Percentiles rank a stretch among this genome's conserved stretches.
Evolutionary conservation across 305 asterid species (phyloP).

Genomic region (Fraxinus albicans): DNA sequence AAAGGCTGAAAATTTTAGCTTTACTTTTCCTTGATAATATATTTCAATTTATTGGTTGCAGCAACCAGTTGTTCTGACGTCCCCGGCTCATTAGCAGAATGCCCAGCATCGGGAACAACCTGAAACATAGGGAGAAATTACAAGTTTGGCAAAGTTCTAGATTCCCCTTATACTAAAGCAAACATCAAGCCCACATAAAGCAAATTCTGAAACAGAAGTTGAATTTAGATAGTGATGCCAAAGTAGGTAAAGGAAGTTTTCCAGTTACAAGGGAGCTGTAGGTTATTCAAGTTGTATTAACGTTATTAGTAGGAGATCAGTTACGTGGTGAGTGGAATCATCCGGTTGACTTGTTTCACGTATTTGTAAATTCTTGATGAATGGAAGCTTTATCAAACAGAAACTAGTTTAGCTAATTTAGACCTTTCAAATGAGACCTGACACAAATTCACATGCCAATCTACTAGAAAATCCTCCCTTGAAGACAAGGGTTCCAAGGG

Average conservation of each 20-base stretch:
- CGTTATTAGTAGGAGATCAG: not conserved
- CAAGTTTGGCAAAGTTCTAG: not conserved
- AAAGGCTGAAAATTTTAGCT: constrained; percentile 3
- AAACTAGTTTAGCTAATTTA: not conserved
- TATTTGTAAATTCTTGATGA: not conserved
- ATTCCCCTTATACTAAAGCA: not conserved
- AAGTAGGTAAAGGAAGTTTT: not conserved
- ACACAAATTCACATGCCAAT: not conserved
- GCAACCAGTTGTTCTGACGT: constrained; percentile 79
- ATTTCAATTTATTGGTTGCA: constrained; percentile 76
- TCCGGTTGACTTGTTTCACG: not conserved
- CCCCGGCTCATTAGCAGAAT: constrained; percentile 89
- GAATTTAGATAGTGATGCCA: not conserved
- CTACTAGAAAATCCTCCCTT: not conserved
- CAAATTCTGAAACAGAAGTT: not conserved
- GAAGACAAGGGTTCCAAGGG: not conserved
- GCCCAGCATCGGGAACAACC: constrained; percentile 89
- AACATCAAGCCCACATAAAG: not conserved
- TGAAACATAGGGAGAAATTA: constrained; percentile 17
- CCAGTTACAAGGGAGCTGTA: not conserved
- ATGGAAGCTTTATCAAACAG: not conserved
- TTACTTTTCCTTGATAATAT: constrained; percentile 28
- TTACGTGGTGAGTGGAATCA: not conserved
- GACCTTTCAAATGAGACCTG: not conserved
- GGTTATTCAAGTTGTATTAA: not conserved